Evolutionary conservation across 192 early-diverging fungal genomes (phyloP).

Genomic region (Geranomyces michiganensis): DNA sequence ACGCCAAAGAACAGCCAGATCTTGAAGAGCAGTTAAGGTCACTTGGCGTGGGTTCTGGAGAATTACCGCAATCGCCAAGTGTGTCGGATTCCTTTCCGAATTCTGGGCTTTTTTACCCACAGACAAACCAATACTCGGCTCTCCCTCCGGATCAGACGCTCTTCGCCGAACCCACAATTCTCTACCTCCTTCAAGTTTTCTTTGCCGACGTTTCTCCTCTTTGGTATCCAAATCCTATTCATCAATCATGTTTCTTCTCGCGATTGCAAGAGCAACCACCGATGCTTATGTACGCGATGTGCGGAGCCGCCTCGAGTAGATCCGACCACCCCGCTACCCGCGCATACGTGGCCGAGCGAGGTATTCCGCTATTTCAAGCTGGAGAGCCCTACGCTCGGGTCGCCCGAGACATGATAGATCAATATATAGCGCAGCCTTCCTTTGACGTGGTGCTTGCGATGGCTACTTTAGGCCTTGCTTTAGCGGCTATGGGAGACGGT

Average conservation of each 20-base stretch:
- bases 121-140: slow-evolving; percentile 20
- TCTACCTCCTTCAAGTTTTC: slow-evolving; percentile 24
- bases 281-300: slow-evolving; percentile 25
- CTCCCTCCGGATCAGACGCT: slow-evolving; percentile 19
- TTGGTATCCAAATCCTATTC: slow-evolving; percentile 31
- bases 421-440: neutral
- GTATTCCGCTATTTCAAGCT: slow-evolving; percentile 17
- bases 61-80: neutral
- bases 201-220: slow-evolving; percentile 16
- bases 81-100: no score
- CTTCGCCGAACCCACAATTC: slow-evolving; percentile 10
- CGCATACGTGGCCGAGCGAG: slow-evolving; percentile 15
- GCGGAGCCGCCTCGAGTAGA: slow-evolving; percentile 24
- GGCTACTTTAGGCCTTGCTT: slow-evolving; percentile 17
- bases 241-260: slow-evolving; percentile 21
- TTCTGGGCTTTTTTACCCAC: neutral
- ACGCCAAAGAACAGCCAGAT: neutral
- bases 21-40: neutral
- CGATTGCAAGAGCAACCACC: slow-evolving; percentile 10
- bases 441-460: slow-evolving; percentile 24
- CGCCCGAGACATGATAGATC: slow-evolving; percentile 1
- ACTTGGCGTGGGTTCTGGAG: neutral
- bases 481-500: slow-evolving; percentile 1
- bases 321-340: slow-evolving; percentile 23
- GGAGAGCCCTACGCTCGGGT: slow-evolving; percentile 25